phyloP scores from a whole-genome alignment of 2,329 filamentous ascomycete genomes.

The Pseudocercospora eumusae region DNA sequence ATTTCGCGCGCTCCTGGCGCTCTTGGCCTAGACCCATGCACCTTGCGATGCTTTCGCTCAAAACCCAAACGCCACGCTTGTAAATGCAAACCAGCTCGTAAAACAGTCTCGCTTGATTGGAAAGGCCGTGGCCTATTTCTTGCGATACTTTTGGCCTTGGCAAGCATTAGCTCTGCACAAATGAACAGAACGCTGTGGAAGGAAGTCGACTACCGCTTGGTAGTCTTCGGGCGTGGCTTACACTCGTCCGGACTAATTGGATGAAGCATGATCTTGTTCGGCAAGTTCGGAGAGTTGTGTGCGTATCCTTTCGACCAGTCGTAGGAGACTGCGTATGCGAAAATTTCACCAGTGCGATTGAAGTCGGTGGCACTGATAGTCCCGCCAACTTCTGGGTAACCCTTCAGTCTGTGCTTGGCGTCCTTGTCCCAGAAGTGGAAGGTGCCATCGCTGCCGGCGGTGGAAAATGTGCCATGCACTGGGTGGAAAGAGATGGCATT shows the following conservation, averaged over 20 bases:
- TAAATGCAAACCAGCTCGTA: conserved; percentile 7
- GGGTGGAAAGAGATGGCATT: conserved; percentile 99
- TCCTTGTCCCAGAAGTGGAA: conserved; percentile 91
- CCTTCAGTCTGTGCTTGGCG: conserved; percentile 59
- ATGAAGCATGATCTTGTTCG: conserved; percentile 55
- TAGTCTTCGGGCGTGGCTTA: conserved; percentile 51
- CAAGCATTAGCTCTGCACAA: conserved; percentile 11
- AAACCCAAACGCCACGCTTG: conserved; percentile 10
- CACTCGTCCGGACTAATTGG: conserved; percentile 52
- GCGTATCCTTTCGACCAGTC: conserved; percentile 98
- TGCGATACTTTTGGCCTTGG: conserved; percentile 11
- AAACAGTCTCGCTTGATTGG: conserved; percentile 2
- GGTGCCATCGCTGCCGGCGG: conserved; percentile 89
- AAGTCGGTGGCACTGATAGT: conserved; percentile 92
- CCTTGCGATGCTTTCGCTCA: background rate
- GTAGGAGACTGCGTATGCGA: conserved; percentile 76
- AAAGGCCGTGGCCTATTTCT: conserved; percentile 9
- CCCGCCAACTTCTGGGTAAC: conserved; percentile 65
- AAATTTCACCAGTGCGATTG: conserved; percentile 72
- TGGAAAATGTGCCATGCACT: conserved; percentile 95
- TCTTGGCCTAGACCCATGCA: background rate
- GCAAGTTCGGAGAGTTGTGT: conserved; percentile 67
- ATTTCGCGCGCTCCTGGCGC: background rate
- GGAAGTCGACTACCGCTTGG: conserved; percentile 46
- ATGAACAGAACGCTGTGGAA: conserved; percentile 11